Percentiles rank a stretch among this genome's conserved stretches.
Conservation (phyloP, 2,329 filamentous ascomycete genomes). For the Ceratocystis papillata region DNA sequence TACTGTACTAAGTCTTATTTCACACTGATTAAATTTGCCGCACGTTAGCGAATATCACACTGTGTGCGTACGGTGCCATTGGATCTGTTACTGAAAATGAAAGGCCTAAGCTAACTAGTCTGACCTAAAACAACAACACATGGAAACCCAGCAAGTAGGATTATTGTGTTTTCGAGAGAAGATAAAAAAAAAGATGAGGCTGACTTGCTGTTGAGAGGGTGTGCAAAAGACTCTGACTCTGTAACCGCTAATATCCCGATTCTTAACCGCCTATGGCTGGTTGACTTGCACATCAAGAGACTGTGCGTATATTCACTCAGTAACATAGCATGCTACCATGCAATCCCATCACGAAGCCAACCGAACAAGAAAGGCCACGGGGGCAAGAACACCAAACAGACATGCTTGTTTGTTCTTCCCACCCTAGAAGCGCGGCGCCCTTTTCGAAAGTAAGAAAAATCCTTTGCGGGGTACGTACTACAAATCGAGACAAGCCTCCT, state of each 20-base stretch:
- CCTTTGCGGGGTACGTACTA: constrained; percentile 7
- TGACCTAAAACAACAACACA: constrained; percentile 9
- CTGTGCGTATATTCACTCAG: constrained; percentile 4
- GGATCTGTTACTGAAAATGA: constrained; percentile 5
- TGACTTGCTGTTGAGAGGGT: background rate
- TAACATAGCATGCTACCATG: constrained; percentile 9
- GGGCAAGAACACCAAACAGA: background rate
- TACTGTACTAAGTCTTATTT: background rate
- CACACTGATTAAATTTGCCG: background rate
- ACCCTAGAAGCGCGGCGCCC: background rate
- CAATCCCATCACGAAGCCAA: background rate
- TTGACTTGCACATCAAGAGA: background rate
- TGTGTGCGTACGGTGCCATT: background rate
- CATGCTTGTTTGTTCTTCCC: background rate
- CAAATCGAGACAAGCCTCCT: background rate
- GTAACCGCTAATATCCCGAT: background rate
- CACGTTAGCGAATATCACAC: background rate
- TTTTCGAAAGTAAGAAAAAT: background rate
- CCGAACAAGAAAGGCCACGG: background rate
- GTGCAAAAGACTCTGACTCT: background rate
- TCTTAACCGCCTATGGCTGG: background rate
- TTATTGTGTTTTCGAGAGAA: background rate
- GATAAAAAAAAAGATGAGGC: background rate
- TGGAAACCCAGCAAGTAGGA: constrained; percentile 1
- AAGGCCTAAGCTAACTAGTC: background rate